A percentile compares a stretch with the other conserved stretches of the same genome.
Evolutionary conservation across 208 protist species (phyloP).

Genomic region (Trypanosoma platydactyli): DNA sequence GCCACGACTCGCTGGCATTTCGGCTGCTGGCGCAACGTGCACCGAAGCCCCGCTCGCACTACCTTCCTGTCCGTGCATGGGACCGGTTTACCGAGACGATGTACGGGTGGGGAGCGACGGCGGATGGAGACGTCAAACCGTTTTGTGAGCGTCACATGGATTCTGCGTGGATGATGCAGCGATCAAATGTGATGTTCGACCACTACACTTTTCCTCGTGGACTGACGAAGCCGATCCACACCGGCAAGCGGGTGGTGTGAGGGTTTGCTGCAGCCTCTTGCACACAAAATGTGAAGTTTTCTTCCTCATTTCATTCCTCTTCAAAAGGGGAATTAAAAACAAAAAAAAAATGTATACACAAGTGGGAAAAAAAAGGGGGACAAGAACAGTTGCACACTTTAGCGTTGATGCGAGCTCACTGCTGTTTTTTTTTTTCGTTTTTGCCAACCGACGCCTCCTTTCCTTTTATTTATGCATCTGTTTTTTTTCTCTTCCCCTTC

Average conservation of each 20-base stretch:
- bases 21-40: slow-evolving; percentile 18
- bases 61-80: slow-evolving; percentile 29
- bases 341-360: too few species aligned
- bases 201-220: slow-evolving; percentile 33
- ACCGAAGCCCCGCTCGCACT: neutral
- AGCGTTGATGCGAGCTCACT: too few species aligned
- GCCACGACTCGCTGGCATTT: slow-evolving; percentile 4
- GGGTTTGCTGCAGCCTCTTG: neutral
- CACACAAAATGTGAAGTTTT: neutral
- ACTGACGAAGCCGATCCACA: slow-evolving; percentile 23
- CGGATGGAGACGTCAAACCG: slow-evolving; percentile 18
- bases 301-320: neutral
- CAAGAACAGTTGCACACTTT: too few species aligned
- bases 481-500: too few species aligned
- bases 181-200: slow-evolving; percentile 35
- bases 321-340: too few species aligned
- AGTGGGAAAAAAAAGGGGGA: too few species aligned
- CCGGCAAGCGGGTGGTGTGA: slow-evolving; percentile 42
- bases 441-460: neutral
- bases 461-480: too few species aligned
- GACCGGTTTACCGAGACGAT: slow-evolving; percentile 23
- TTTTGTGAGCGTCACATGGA: slow-evolving; percentile 1
- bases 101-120: slow-evolving; percentile 11
- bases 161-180: slow-evolving; percentile 8
- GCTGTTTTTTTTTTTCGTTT: neutral